phyloP scores from a whole-genome alignment of 805 yeast genomes.

The Myxozyma monticola region DNA sequence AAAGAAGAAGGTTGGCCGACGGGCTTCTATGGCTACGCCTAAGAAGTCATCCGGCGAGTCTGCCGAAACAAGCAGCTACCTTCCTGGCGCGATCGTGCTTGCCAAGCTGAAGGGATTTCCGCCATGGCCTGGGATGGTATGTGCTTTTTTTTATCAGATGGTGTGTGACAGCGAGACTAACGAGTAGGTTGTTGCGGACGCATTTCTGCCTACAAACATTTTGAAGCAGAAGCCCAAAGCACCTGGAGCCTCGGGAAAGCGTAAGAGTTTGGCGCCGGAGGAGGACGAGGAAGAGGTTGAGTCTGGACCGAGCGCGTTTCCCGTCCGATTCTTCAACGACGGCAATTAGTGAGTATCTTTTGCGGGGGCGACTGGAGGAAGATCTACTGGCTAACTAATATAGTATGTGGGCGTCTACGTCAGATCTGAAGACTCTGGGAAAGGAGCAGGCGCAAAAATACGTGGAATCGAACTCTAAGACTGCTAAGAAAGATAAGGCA shows the following conservation, averaged over 20 bases:
- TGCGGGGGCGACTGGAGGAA: background rate
- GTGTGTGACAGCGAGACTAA: background rate
- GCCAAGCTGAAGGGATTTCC: slow-evolving; percentile 87
- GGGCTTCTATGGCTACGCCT: slow-evolving; percentile 4
- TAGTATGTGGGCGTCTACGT: slow-evolving; percentile 56
- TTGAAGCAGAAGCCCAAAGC: slow-evolving; percentile 43
- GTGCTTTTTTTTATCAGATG: background rate
- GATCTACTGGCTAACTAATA: background rate
- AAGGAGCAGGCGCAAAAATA: slow-evolving; percentile 46
- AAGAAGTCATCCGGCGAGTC: background rate
- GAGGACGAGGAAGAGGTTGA: slow-evolving; percentile 15
- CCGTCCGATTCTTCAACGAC: slow-evolving; percentile 69
- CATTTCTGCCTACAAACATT: slow-evolving; percentile 31
- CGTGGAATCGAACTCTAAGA: slow-evolving; percentile 33
- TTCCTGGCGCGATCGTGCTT: slow-evolving; percentile 59
- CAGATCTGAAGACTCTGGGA: slow-evolving; percentile 52
- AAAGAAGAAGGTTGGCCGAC: too few relatives aligned
- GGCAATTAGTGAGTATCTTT: slow-evolving; percentile 50
- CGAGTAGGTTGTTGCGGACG: slow-evolving; percentile 34
- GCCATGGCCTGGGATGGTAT: slow-evolving; percentile 86
- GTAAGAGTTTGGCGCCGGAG: slow-evolving; percentile 27
- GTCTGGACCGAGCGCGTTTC: slow-evolving; percentile 39
- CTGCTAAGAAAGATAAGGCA: slow-evolving; percentile 43
- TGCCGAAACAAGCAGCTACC: slow-evolving; percentile 34
- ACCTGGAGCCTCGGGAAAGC: slow-evolving; percentile 36